phyloP scores from a whole-genome alignment of 176 grass and related monocot species.

The Eremochloa ophiuroides region DNA sequence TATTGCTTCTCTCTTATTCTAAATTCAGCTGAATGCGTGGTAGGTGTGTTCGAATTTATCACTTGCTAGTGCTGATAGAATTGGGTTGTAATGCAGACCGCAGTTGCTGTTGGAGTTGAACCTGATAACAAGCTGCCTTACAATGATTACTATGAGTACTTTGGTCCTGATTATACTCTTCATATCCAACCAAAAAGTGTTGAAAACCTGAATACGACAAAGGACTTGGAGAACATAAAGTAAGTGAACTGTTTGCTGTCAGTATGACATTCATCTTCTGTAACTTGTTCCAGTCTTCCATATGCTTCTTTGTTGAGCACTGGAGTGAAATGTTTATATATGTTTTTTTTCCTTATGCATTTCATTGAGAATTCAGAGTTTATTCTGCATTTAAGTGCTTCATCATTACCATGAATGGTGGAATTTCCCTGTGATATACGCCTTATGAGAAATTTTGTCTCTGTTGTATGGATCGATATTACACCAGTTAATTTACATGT shows the following conservation, averaged over 20 bases:
- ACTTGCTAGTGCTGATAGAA: not conserved
- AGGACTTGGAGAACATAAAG: constrained; percentile 81
- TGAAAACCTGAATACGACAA: constrained; percentile 61
- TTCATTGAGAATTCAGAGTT: constrained; percentile 19
- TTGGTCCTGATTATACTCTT: constrained; percentile 77
- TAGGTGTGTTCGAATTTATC: constrained; percentile 3
- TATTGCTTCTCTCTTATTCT: constrained; percentile 21
- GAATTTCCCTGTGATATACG: not conserved
- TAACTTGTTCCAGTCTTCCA: not conserved
- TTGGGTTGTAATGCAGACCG: constrained; percentile 52
- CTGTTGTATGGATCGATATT: not conserved
- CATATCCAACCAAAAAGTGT: constrained; percentile 75
- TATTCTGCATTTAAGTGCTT: not conserved
- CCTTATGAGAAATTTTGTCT: not conserved
- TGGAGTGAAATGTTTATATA: not conserved
- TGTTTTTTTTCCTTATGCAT: not conserved
- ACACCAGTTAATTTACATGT: not conserved
- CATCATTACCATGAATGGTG: not conserved
- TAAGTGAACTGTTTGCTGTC: constrained; percentile 29
- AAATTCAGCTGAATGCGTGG: constrained; percentile 14
- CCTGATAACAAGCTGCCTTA: constrained; percentile 84
- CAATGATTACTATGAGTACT: constrained; percentile 95
- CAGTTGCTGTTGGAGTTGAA: constrained; percentile 92
- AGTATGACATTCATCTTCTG: constrained; percentile 16
- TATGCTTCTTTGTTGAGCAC: not conserved